Conservation (phyloP, 2,329 filamentous ascomycete species). For the Thermochaetoides dissita region DNA sequence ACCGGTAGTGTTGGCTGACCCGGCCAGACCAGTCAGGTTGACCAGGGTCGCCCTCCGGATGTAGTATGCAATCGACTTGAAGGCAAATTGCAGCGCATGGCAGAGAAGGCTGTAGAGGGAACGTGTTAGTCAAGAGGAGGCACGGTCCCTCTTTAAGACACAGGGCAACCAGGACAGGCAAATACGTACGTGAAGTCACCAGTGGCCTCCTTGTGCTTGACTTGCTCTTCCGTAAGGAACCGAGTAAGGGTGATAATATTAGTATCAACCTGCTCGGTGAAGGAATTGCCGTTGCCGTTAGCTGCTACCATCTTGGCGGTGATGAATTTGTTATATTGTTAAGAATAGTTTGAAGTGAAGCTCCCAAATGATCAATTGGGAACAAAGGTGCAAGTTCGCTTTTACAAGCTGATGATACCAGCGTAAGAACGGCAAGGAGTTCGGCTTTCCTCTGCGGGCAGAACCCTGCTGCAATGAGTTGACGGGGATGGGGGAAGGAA, state of each 20-base stretch:
- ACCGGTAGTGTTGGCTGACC: constrained; percentile 86
- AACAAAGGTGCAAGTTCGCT: too few species aligned
- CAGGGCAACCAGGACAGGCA: too few species aligned
- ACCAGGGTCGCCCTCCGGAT: constrained; percentile 91
- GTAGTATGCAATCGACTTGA: constrained; percentile 99
- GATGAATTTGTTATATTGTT: too few species aligned
- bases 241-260: constrained; percentile 91
- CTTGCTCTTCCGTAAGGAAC: constrained; percentile 91
- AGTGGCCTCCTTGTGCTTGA: constrained; percentile 83
- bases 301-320: constrained; percentile 14
- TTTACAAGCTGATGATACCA: too few species aligned
- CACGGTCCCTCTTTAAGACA: not conserved
- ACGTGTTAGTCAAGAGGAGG: constrained; percentile 3
- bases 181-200: constrained; percentile 87
- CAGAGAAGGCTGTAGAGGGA: constrained; percentile 58
- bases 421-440: not conserved
- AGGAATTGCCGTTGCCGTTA: constrained; percentile 29
- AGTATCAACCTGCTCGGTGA: constrained; percentile 77
- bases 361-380: too few species aligned
- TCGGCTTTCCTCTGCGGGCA: not conserved
- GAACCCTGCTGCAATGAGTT: not conserved
- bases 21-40: constrained; percentile 88
- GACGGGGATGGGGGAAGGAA: not conserved
- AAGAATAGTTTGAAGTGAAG: too few species aligned
- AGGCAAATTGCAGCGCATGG: constrained; percentile 96